Evolutionary conservation across 1,284 basidiomycete genomes (phyloP), one percentile per base, ranked within the genome.

Genomic region (Sanghuangporus weigelae): DNA sequence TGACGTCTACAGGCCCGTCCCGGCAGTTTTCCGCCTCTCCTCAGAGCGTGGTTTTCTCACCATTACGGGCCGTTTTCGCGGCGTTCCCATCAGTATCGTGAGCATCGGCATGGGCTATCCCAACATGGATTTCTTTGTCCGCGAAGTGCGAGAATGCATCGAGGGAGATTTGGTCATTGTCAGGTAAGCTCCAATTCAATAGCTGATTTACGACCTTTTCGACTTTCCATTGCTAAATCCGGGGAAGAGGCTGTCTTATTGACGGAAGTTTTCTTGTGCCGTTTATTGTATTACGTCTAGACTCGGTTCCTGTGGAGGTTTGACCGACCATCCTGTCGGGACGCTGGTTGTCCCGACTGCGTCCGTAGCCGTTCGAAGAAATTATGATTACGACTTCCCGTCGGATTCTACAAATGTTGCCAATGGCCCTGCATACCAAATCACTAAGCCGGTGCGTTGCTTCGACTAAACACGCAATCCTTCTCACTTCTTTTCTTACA

Each of bases 21-120:
- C 85, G 0, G 75, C 77, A 59, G 80, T 81, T 0, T 92, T 93
- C 73, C 79, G 80, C 66, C 74, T 90, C 56, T 77, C 78, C 50
- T 90, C 89, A 19, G 90, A 92, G 68, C 81, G 92, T 58, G 90
- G 91, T 7, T 94, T 93, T 74, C 75, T 89, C 63, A 93, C 90
- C 3, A 83, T 92, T 67, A 93, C 92, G 3, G 92, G 92, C 11
- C 80, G 85, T 44, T 93, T 87, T 77, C 80, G 82, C 53, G 84
- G 83, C 53, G 74, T 82, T 3, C 90, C 91, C 5, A 73, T 94
- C 39, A 89, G 86, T 12, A 83, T 94, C 60, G 79, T 92, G 53
- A 89, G 87, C 65, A 93, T 93, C 63, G 92, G 92, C 8, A 94
- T 94, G 92, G 92, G 92, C 21, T 78, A 77, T 65, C 83, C 90